Conservation (phyloP, 164 flowering plant species). For the Stephania yunnanensis region DNA sequence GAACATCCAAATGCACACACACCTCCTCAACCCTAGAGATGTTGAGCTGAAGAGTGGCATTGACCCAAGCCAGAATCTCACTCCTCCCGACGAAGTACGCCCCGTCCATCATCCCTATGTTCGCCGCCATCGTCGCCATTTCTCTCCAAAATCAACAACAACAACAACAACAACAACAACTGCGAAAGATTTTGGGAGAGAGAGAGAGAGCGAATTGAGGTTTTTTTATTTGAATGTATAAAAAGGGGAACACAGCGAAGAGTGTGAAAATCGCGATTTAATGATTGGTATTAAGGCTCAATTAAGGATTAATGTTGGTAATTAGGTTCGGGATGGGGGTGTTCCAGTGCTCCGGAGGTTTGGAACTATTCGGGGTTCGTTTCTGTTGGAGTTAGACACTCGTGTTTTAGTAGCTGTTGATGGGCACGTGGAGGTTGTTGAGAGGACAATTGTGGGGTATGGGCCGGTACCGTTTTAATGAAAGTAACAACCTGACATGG, state of each 20-base stretch:
- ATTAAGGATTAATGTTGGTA: background rate
- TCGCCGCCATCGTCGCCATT: slow-evolving; percentile 50
- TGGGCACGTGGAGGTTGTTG: background rate
- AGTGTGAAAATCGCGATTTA: background rate
- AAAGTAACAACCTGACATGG: background rate
- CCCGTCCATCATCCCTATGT: slow-evolving; percentile 84
- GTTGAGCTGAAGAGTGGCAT: slow-evolving; percentile 72
- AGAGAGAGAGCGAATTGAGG: background rate
- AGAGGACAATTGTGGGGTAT: background rate
- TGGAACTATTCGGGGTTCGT: too few species aligned
- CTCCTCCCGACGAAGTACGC: slow-evolving; percentile 90
- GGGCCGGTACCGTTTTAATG: background rate
- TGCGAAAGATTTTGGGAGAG: background rate
- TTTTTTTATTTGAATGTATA: background rate
- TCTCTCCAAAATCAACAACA: background rate
- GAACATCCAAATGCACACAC: background rate
- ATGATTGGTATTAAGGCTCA: background rate
- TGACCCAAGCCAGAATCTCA: slow-evolving; percentile 82
- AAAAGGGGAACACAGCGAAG: background rate
- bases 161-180: background rate
- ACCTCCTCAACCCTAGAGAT: slow-evolving; percentile 83
- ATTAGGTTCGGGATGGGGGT: too few species aligned
- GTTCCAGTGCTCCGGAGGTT: too few species aligned
- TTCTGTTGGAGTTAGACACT: too few species aligned
- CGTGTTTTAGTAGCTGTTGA: background rate